These are phyloP conservation scores for Ensete ventricosum DNA, from an alignment of 176 grass and related monocot genomes.

Conservation along the genomic window DNA sequence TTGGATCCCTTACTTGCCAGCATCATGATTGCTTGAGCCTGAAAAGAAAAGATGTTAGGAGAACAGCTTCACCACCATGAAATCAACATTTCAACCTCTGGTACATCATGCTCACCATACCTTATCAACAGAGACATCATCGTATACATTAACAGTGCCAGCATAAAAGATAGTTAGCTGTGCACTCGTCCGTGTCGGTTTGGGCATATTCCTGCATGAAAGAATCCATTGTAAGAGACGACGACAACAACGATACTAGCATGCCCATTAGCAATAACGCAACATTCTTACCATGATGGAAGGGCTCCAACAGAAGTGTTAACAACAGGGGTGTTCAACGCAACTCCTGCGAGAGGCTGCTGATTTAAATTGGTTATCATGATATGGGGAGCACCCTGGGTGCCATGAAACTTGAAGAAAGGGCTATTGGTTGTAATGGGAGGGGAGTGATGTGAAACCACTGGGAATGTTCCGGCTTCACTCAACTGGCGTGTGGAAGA, in stretches of 20 bases:
- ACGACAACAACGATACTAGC: neutral
- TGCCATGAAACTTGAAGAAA: conserved; percentile 8
- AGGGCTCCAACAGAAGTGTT: neutral
- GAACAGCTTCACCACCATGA: neutral
- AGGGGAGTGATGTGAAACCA: conserved; percentile 6
- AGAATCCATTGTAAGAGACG: neutral
- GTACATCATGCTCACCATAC: conserved; percentile 21
- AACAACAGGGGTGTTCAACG: neutral
- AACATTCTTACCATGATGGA: neutral
- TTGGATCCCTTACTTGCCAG: conserved; percentile 20
- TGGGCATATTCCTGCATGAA: neutral
- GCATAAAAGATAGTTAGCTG: conserved; percentile 41
- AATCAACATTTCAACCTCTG: conserved; percentile 1
- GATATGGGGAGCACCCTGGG: neutral
- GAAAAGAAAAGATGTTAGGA: neutral
- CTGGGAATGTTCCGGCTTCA: conserved; percentile 6
- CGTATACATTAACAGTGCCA: conserved; percentile 30
- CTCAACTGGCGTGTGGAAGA: conserved; percentile 1
- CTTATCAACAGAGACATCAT: conserved; percentile 41
- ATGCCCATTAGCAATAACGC: neutral
- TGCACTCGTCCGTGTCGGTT: neutral
- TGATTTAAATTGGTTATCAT: neutral
- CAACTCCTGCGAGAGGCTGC: conserved; percentile 4
- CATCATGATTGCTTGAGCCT: conserved; percentile 29
- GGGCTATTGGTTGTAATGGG: neutral